These are phyloP conservation scores for Prunus padus DNA, from an alignment of 306 rosid species.

Conservation along the genomic window DNA sequence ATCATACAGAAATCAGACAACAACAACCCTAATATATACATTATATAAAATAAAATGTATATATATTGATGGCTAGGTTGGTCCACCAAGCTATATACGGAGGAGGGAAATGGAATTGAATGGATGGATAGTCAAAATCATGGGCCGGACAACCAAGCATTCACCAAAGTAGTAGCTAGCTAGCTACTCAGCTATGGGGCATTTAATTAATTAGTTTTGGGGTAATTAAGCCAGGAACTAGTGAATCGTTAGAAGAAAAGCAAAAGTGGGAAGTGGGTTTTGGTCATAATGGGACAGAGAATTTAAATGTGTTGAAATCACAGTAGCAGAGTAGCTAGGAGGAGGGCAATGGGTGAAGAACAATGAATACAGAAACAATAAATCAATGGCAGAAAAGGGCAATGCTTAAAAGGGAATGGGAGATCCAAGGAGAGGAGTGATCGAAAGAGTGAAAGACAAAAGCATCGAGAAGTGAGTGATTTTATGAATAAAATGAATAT, in stretches of 20 bases:
- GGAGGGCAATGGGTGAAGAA: slow-evolving; percentile 29
- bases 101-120: not conserved
- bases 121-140: not conserved
- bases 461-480: slow-evolving; percentile 28
- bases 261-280: no score
- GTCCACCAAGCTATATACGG: not conserved
- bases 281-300: not conserved
- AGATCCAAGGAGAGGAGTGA: slow-evolving; percentile 56
- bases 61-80: not conserved
- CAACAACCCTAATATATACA: not conserved
- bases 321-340: no score
- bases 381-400: slow-evolving; percentile 43
- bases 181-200: no score
- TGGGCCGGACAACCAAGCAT: not conserved
- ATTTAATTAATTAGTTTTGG: no score
- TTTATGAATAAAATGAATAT: not conserved
- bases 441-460: slow-evolving; percentile 29
- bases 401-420: slow-evolving; percentile 40
- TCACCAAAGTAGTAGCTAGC: not conserved
- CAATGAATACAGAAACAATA: slow-evolving; percentile 25
- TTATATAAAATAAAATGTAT: not conserved
- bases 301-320: no score
- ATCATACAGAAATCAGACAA: not conserved
- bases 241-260: no score
- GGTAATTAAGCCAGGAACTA: no score